Evolutionary conservation across 2,329 filamentous ascomycete species (phyloP).

Genomic region (Alternaria rosae): DNA sequence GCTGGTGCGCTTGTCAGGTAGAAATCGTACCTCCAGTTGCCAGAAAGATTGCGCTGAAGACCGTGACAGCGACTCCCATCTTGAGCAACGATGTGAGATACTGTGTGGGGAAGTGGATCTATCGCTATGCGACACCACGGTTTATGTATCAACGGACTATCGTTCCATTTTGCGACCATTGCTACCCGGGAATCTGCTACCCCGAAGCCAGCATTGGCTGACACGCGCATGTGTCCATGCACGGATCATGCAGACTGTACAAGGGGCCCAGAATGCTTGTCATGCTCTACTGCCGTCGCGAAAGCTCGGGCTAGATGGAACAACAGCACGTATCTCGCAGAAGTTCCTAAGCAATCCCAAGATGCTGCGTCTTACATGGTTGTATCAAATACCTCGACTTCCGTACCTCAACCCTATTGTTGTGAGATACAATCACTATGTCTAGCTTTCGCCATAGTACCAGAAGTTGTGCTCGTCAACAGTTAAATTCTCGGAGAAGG

Average conservation of each 20-base stretch:
- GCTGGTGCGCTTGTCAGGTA: background rate
- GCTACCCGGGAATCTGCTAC: background rate
- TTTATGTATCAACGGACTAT: background rate
- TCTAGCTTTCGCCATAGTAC: background rate
- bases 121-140: background rate
- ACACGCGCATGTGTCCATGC: background rate
- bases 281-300: background rate
- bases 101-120: slow-evolving; percentile 1
- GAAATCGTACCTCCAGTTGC: slow-evolving; percentile 20
- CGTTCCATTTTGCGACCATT: background rate
- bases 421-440: background rate
- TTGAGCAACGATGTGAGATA: slow-evolving; percentile 6
- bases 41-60: slow-evolving; percentile 28
- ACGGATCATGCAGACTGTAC: background rate
- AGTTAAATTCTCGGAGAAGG: background rate
- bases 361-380: background rate
- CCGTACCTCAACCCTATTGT: background rate
- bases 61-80: slow-evolving; percentile 27
- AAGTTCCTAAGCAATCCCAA: too few relatives aligned
- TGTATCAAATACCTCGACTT: background rate
- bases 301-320: background rate
- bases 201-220: background rate
- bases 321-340: background rate
- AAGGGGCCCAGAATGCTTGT: background rate
- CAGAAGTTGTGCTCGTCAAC: background rate